Conservation (phyloP, 2,329 filamentous ascomycete species). For the Alternaria sp. region DNA sequence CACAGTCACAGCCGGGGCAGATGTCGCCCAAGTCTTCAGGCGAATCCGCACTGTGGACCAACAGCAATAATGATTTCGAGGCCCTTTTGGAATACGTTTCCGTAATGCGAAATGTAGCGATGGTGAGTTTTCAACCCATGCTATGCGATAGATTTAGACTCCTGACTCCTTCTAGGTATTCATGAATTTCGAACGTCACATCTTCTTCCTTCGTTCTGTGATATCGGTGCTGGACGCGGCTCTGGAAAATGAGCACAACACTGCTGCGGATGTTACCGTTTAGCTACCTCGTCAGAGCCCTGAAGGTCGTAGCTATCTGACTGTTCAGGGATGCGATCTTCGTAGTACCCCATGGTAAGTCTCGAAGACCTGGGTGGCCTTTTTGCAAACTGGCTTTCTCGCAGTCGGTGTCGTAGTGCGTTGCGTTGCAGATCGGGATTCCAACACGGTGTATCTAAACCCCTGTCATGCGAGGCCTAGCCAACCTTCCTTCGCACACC, state of each 20-base stretch:
- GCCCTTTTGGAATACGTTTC: constrained; percentile 19
- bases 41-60: constrained; percentile 53
- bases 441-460: not conserved
- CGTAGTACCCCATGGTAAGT: not conserved
- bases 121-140: not conserved
- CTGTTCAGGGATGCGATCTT: not conserved
- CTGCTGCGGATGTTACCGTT: not conserved
- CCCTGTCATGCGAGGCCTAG: not conserved
- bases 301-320: not conserved
- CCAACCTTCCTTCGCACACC: not conserved
- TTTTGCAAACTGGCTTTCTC: not conserved
- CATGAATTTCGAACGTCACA: not conserved
- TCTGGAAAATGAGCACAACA: not conserved
- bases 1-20: constrained; percentile 40
- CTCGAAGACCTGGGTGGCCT: not conserved
- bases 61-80: constrained; percentile 54
- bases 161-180: not conserved
- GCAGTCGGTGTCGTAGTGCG: not conserved
- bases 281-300: not conserved
- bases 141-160: not conserved
- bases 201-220: not conserved
- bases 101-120: not conserved
- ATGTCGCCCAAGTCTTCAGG: constrained; percentile 53
- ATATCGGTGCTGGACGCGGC: not conserved
- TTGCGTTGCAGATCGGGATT: not conserved